These are phyloP conservation scores for Umbelopsis sp. DNA, from an alignment of 371 early-diverging fungal genomes.

Conservation along the genomic window DNA sequence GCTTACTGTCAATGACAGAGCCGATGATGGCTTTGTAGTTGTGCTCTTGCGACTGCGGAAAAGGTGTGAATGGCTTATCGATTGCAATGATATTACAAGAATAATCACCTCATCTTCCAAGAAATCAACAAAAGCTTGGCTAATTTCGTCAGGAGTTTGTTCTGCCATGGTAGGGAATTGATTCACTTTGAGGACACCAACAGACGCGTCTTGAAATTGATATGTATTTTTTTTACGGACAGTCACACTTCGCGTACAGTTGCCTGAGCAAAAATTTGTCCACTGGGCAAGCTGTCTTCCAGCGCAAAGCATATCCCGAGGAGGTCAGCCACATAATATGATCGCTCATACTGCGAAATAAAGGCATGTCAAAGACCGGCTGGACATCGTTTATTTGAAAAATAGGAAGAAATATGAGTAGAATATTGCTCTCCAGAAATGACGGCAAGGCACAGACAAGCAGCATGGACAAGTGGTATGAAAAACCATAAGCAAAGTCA, in stretches of 20 bases:
- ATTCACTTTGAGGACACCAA: not conserved
- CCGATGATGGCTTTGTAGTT: not conserved
- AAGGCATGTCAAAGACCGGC: too few species aligned
- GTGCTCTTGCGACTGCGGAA: not conserved
- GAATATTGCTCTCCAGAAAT: too few species aligned
- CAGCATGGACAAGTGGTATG: too few species aligned
- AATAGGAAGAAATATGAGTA: too few species aligned
- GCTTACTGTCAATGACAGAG: conserved; percentile 45
- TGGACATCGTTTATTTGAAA: too few species aligned
- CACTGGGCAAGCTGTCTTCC: too few species aligned
- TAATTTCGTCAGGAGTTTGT: conserved; percentile 4
- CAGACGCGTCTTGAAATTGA: conserved; percentile 7
- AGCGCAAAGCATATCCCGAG: too few species aligned
- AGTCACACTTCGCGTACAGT: not conserved
- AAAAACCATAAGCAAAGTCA: too few species aligned
- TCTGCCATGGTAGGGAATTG: not conserved
- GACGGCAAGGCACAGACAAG: too few species aligned
- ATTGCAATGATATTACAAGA: not conserved
- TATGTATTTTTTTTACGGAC: conserved; percentile 7
- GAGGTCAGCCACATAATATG: too few species aligned
- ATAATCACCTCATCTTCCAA: conserved; percentile 12
- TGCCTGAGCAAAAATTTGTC: not conserved
- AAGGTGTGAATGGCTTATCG: not conserved
- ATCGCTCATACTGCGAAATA: too few species aligned
- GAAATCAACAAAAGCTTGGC: conserved; percentile 3